Evolutionary conservation across 169 alveolate genomes (phyloP).

Genomic region (Plasmodium blacklocki): DNA sequence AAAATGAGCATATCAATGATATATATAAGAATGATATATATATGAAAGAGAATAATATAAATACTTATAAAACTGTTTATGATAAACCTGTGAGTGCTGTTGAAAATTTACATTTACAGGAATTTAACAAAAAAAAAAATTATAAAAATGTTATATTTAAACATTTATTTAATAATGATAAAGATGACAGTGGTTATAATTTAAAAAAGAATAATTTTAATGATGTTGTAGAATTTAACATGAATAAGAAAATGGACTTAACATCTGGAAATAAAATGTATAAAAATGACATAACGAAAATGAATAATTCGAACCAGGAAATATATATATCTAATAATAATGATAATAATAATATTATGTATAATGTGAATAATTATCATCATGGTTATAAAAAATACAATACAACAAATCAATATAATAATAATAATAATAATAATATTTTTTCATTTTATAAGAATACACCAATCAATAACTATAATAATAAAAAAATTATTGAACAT

Average conservation of each 20-base stretch:
- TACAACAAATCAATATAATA: neutral
- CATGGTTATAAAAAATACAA: too few species aligned
- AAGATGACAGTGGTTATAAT: neutral
- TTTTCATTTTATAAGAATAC: neutral
- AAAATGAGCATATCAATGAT: too few species aligned
- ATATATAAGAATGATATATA: too few species aligned
- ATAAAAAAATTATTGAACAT: too few species aligned
- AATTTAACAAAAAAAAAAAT: neutral
- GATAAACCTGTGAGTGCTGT: neutral
- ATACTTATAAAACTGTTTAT: neutral
- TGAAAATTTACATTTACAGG: neutral
- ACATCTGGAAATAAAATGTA: neutral
- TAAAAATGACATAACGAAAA: neutral
- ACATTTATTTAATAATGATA: slow-evolving; percentile 1
- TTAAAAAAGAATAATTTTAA: neutral
- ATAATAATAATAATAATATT: neutral
- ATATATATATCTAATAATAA: too few species aligned
- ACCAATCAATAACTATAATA: too few species aligned
- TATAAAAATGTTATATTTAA: slow-evolving; percentile 14
- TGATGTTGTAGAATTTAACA: neutral
- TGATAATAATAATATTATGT: too few species aligned
- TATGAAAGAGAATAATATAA: too few species aligned
- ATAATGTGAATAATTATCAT: too few species aligned
- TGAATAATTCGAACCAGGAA: neutral
- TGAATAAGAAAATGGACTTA: too few species aligned